These are phyloP conservation scores for Eucalyptus polybractea DNA, from an alignment of 345 rosid species.

Conservation along the genomic window DNA sequence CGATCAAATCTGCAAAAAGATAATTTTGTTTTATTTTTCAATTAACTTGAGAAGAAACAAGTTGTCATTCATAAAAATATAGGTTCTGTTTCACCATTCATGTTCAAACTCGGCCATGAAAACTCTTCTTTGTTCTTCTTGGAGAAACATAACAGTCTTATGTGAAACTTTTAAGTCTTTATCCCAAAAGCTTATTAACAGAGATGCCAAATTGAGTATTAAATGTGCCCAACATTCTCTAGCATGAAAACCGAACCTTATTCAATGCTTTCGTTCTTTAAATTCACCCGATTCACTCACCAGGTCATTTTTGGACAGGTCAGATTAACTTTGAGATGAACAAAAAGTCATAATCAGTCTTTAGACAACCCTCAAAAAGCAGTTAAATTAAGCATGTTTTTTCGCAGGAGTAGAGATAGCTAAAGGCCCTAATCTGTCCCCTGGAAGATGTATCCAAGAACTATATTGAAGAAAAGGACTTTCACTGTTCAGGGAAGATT, in stretches of 20 bases:
- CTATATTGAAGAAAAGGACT: background rate
- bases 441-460: background rate
- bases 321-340: background rate
- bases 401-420: background rate
- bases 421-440: background rate
- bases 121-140: background rate
- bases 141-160: background rate
- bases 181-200: background rate
- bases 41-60: background rate
- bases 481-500: background rate
- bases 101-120: background rate
- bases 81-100: background rate
- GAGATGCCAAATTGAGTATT: background rate
- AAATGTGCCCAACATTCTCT: background rate
- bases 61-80: background rate
- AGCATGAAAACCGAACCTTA: background rate
- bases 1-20: constrained; percentile 64
- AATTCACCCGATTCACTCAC: background rate
- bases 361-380: background rate
- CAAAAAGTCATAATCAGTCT: background rate
- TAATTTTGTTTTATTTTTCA: background rate
- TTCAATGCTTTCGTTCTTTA: background rate
- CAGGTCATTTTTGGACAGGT: background rate
- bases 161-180: background rate
- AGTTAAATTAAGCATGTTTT: background rate